A percentile compares a stretch with the other conserved stretches of the same genome.
These are phyloP conservation scores for Euphorbia schlechtendalii DNA, from an alignment of 441 rosid genomes.

Conservation along the genomic window DNA sequence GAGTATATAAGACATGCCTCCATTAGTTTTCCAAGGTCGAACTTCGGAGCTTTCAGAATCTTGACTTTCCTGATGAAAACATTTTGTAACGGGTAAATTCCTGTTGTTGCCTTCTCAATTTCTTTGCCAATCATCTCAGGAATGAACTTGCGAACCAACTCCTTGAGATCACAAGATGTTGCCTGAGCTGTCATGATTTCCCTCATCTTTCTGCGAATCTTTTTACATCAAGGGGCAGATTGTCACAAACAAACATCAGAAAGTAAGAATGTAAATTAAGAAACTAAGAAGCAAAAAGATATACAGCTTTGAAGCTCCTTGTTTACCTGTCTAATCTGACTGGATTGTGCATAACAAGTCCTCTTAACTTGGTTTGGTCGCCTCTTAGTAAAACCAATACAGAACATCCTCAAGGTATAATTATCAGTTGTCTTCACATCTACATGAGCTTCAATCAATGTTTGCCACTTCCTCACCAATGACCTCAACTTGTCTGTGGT, in stretches of 20 bases:
- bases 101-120: slow-evolving; percentile 66
- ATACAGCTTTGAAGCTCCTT: no score
- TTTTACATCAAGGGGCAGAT: slow-evolving; percentile 5
- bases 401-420: slow-evolving; percentile 77
- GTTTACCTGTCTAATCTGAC: slow-evolving; percentile 72
- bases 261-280: not conserved
- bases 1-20: slow-evolving; percentile 30
- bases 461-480: slow-evolving; percentile 84
- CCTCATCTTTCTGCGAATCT: slow-evolving; percentile 75
- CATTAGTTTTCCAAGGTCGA: slow-evolving; percentile 88
- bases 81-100: slow-evolving; percentile 69
- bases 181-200: slow-evolving; percentile 69
- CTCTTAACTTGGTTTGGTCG: slow-evolving; percentile 88
- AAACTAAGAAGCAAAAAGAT: no score
- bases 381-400: slow-evolving; percentile 86
- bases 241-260: not conserved
- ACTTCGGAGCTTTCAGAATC: slow-evolving; percentile 80
- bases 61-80: slow-evolving; percentile 78
- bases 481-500: slow-evolving; percentile 91
- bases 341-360: slow-evolving; percentile 83
- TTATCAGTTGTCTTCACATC: slow-evolving; percentile 86
- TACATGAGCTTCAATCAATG: slow-evolving; percentile 81
- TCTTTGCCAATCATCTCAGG: slow-evolving; percentile 65
- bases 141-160: slow-evolving; percentile 57
- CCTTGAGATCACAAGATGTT: slow-evolving; percentile 66